phyloP scores from a whole-genome alignment of 441 rosid genomes.

The Biscutella auriculata region DNA sequence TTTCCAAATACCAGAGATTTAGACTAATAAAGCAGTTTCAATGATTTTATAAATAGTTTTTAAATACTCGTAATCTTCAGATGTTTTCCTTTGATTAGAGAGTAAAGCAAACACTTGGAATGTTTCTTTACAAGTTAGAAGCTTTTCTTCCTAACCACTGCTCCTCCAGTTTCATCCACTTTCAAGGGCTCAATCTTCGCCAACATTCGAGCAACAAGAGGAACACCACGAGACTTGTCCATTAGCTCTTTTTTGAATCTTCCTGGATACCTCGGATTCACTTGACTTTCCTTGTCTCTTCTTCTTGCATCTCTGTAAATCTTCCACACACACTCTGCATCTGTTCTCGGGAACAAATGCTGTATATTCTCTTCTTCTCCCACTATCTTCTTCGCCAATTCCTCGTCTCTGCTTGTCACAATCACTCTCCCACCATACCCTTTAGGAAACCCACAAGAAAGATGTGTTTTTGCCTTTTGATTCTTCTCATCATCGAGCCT shows the following conservation, averaged over 20 bases:
- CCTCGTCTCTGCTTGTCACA: constrained; percentile 28
- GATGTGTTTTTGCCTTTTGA: not conserved
- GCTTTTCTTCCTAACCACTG: not conserved
- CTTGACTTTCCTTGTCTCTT: not conserved
- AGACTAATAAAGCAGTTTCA: not conserved
- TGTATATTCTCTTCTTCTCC: constrained; percentile 25
- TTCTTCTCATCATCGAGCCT: constrained; percentile 8
- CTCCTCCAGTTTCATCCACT: constrained; percentile 1
- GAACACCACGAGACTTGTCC: constrained; percentile 35
- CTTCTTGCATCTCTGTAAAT: constrained; percentile 21
- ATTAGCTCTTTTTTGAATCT: constrained; percentile 20
- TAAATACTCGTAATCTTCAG: not conserved
- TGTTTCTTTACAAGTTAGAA: not conserved
- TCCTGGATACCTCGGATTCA: constrained; percentile 9
- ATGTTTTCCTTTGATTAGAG: not conserved
- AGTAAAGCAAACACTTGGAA: not conserved
- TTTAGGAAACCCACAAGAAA: constrained; percentile 28
- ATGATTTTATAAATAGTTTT: too few relatives aligned
- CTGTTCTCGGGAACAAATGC: constrained; percentile 21
- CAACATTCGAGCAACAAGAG: constrained; percentile 25
- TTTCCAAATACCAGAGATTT: too few relatives aligned
- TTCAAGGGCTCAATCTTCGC: constrained; percentile 11
- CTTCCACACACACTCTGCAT: constrained; percentile 27
- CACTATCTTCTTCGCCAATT: constrained; percentile 24
- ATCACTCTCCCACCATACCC: constrained; percentile 34